Evolutionary conservation across 495 filamentous ascomycete genomes (phyloP).

Genomic region (Daldinia vernicosa): DNA sequence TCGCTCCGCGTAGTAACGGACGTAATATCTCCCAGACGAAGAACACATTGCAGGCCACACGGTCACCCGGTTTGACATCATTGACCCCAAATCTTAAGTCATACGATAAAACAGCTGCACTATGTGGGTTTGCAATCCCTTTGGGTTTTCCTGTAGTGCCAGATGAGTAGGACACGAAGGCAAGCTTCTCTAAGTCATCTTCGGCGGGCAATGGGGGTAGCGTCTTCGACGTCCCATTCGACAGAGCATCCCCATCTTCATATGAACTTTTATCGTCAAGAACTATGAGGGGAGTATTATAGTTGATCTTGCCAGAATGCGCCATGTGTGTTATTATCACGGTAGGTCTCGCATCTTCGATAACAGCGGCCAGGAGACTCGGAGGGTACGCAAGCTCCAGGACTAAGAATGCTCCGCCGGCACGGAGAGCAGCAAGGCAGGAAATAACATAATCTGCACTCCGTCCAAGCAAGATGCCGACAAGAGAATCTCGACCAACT

Average conservation of each 20-base stretch:
- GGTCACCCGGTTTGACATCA: conserved; percentile 69
- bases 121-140: conserved; percentile 74
- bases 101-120: conserved; percentile 71
- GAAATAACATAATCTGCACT: conserved; percentile 76
- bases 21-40: conserved; percentile 80
- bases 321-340: conserved; percentile 67
- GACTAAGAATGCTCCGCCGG: conserved; percentile 75
- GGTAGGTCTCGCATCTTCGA: conserved; percentile 69
- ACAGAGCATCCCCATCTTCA: conserved; percentile 30
- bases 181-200: conserved; percentile 69
- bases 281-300: conserved; percentile 63
- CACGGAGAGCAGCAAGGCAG: conserved; percentile 71
- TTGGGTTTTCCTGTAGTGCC: conserved; percentile 75
- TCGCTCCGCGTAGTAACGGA: conserved; percentile 72
- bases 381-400: conserved; percentile 75
- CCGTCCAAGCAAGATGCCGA: conserved; percentile 71
- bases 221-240: conserved; percentile 52
- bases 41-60: conserved; percentile 78
- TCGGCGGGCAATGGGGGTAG: conserved; percentile 58
- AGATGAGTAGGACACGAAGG: conserved; percentile 73
- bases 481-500: conserved; percentile 68
- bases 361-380: conserved; percentile 69
- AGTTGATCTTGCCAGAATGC: conserved; percentile 65
- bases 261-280: conserved; percentile 56
- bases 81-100: conserved; percentile 68